These are phyloP conservation scores for Agaricus blazei DNA, from an alignment of 768 basidiomycete species.

Conservation along the genomic window DNA sequence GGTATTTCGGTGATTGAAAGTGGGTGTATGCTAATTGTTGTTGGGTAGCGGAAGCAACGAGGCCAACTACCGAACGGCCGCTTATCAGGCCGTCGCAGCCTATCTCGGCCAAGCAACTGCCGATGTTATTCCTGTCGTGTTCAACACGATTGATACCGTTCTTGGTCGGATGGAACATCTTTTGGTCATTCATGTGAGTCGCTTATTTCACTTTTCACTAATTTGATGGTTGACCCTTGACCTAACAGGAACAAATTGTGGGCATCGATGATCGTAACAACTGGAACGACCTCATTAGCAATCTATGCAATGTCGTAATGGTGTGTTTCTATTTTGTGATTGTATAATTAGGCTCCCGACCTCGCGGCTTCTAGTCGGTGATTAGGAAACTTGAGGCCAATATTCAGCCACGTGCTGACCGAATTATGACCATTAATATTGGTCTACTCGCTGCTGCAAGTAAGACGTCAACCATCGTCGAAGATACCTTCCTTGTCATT, in stretches of 20 bases:
- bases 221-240: neutral
- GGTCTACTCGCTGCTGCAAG: conserved; percentile 82
- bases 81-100: conserved; percentile 92
- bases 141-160: conserved; percentile 75
- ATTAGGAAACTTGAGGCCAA: conserved; percentile 79
- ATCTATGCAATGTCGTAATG: conserved; percentile 86
- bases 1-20: neutral
- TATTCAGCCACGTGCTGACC: conserved; percentile 85
- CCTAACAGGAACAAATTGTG: conserved; percentile 77
- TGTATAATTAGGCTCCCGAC: neutral
- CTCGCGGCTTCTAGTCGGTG: conserved; percentile 51
- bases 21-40: conserved; percentile 11
- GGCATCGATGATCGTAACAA: conserved; percentile 96
- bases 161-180: conserved; percentile 90
- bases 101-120: conserved; percentile 76
- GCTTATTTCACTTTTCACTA: neutral
- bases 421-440: conserved; percentile 90
- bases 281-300: conserved; percentile 97
- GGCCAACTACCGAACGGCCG: conserved; percentile 88
- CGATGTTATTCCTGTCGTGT: conserved; percentile 77
- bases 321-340: conserved; percentile 37
- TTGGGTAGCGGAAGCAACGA: conserved; percentile 70
- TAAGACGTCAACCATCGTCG: conserved; percentile 91
- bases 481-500: conserved; percentile 93
- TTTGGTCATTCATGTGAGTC: conserved; percentile 69